Base-by-base conservation (phyloP, 169 alveolate species). In the Theileria orientalis region DNA sequence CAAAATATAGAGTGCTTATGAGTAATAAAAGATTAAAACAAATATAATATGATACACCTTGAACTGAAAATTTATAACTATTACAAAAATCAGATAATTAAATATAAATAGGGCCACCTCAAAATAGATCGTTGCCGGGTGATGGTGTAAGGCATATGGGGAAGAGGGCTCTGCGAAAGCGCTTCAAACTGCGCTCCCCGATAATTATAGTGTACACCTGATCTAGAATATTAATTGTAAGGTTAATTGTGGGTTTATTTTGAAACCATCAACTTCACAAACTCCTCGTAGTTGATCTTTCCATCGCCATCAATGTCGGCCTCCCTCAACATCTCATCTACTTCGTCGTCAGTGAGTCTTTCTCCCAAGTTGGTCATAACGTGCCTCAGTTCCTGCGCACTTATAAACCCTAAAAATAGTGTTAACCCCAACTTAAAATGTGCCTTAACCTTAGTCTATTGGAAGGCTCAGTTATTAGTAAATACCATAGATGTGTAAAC, bases 221-320 rank as follows among this genome's bases (percentile, higher is more conserved):
- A n/a, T 9, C 9, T 16, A 49, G n/a, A 32, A 13, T n/a, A 49
- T 49, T 49, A 21, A 49, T 33, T 21, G 19, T 49, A 49, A 49
- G 25, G 60, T 49, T 49, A 49, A 44, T 32, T 0, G 13, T 21
- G 21, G 21, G 57, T 21, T 90, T 87, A 97, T 92, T 97, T 95
- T 71, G 99, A 94, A 86, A 96, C 93, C 99, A 96, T 96, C 98
- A 98, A 96, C 87, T 96, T 95, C 41, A 96, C 98, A 87, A 97
- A 97, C 86, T 97, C 99, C 73, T 96, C 99, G 84, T 96, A 98
- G 94, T 96, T 96, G 90, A 98, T 98, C 56, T 95, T 97, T 30
- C 99, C 99, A 90, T 97, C 99, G 16, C 99, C 99, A 80, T 98
- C 99, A 32, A 96, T 96, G 79, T 97, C 99, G 61, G 99, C 99